Evolutionary conservation across 2,329 filamentous ascomycete species (phyloP), one percentile per base, ranked within the genome.

Genomic region (Fusarium drepaniforme): DNA sequence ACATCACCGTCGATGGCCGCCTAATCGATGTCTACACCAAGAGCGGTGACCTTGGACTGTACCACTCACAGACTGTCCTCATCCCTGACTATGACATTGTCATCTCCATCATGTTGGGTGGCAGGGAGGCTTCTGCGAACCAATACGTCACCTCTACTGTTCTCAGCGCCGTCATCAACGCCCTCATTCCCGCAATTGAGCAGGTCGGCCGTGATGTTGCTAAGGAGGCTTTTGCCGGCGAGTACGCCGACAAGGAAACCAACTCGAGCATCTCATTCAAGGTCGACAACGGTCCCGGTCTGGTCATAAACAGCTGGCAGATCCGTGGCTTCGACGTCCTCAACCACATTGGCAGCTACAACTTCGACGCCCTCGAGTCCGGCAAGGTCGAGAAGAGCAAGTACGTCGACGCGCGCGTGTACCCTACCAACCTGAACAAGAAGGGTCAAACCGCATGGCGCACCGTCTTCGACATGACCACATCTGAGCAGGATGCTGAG

Each of bases 1-100:
- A 80, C 72, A 68, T 85, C 35, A 83, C 83, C 7, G 71, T 78
- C 0, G 83, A 85, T 67, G 80, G 82, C 30, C 83, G 85, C 5
- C 73, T 85, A 1, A 77, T 88, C 16, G 86, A 88, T 30, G 63
- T 88, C 3, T 88, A 87, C 77, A 84, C 84, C 28, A 89, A 89
- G 75, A 79, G 75, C 3, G 87, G 87, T 4, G 84, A 85, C 66
- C 70, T 87, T 4, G 83, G 84, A 18, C 65, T 77, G 16, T 88
- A 88, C 77, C 82, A 84, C 72, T 75, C 83, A 4, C 73, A 80
- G 3, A 73, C 87, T 0, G 83, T 80, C 21, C 75, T 89, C 3
- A 77, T 89, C 0, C 86, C 86, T 0, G 86, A 88, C 71, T 88
- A 88, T 72, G 84, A 84, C 57, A 70, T 87, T 8, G 84, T 83